These are phyloP conservation scores for Neurospora sp. DNA, from an alignment of 495 filamentous ascomycete genomes.

Conservation along the genomic window DNA sequence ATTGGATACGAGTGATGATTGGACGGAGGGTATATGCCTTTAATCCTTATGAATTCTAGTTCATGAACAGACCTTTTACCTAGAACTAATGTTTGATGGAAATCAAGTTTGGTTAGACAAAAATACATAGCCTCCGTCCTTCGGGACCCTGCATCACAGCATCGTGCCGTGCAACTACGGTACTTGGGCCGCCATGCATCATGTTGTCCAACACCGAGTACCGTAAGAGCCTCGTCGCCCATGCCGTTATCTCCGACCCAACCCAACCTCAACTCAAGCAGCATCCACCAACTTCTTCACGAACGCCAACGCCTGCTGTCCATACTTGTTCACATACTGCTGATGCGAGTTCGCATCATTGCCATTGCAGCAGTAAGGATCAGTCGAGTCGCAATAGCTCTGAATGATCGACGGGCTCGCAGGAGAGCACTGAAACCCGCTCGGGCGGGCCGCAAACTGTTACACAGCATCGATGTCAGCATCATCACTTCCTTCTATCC, in stretches of 20 bases:
- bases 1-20: not conserved
- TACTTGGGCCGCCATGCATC: not conserved
- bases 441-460: conserved; percentile 48
- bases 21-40: not conserved
- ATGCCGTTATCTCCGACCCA: not conserved
- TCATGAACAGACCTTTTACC: not conserved
- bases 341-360: conserved; percentile 49
- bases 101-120: not conserved
- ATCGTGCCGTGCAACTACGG: not conserved
- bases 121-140: not conserved
- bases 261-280: not conserved
- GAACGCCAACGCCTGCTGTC: conserved; percentile 25
- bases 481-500: not conserved
- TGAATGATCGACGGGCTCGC: conserved; percentile 41
- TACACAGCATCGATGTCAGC: not conserved
- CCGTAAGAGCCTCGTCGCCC: not conserved
- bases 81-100: not conserved
- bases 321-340: conserved; percentile 46
- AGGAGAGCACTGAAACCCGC: conserved; percentile 45
- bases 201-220: not conserved
- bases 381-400: conserved; percentile 53
- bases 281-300: conserved; percentile 21
- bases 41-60: not conserved
- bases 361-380: conserved; percentile 59
- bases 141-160: not conserved